Conservation (phyloP, 1,284 basidiomycete genomes). For the Malassezia restricta region DNA sequence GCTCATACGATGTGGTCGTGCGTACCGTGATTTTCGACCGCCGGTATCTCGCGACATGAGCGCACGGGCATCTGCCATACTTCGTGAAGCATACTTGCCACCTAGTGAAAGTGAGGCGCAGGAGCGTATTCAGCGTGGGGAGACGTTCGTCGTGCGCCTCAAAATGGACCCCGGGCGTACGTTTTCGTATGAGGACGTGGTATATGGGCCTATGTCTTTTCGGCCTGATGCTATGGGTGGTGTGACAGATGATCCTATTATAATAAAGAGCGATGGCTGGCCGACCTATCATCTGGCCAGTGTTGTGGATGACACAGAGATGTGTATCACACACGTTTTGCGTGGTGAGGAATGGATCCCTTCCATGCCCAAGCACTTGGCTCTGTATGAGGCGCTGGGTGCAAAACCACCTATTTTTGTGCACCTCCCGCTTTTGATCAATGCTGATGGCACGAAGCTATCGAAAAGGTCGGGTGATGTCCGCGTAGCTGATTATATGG, state of each 20-base stretch:
- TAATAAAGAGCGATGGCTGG: constrained; percentile 81
- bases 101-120: constrained; percentile 64
- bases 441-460: constrained; percentile 83
- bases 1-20: constrained; percentile 70
- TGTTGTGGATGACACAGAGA: constrained; percentile 86
- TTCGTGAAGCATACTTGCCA: constrained; percentile 67
- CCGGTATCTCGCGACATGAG: constrained; percentile 55
- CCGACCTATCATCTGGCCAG: constrained; percentile 95
- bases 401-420: constrained; percentile 68
- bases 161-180: constrained; percentile 48
- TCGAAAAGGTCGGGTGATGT: constrained; percentile 86
- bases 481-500: constrained; percentile 70
- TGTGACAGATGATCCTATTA: constrained; percentile 65
- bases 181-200: constrained; percentile 52
- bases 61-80: constrained; percentile 56
- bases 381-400: constrained; percentile 69
- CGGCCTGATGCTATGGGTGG: constrained; percentile 40
- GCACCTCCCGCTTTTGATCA: constrained; percentile 80
- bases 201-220: constrained; percentile 65
- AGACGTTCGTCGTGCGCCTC: constrained; percentile 70
- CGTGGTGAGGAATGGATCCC: constrained; percentile 96
- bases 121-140: constrained; percentile 60
- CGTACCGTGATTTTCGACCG: constrained; percentile 87
- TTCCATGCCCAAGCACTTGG: constrained; percentile 81
- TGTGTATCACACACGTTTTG: constrained; percentile 89